Evolutionary conservation across 2,329 filamentous ascomycete genomes (phyloP), one percentile per base, ranked within the genome.

Genomic region (Catunica adiposa): DNA sequence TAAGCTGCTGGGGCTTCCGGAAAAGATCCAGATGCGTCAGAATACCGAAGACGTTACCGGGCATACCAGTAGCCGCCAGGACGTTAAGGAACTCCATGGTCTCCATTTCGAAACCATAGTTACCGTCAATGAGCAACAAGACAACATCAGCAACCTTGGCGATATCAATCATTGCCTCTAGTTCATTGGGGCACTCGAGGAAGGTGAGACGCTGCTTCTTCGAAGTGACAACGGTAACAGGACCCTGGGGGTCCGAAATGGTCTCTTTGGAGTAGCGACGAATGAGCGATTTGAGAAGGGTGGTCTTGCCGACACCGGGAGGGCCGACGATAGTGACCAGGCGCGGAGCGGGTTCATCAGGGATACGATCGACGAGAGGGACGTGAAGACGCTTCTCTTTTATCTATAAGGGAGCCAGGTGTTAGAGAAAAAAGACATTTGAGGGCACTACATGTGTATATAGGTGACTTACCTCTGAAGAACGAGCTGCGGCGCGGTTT

Each of bases 61-160:
- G 92, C 90, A 98, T 97, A 68, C 92, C 92, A 29, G 86, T 94
- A 1, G 88, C 81, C n/a, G 86, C 84, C 53, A 98, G 74, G 17
- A 96, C 83, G 63, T 96, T 97, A 65, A 98, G 73, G 60, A 98
- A 98, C 70, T 98, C 92, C 92, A 98, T 98, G 0, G 92, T 98
- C 75, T 98, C 92, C 92, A 98, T 98, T 71, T 98, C 92, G 66
- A 98, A 98, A 14, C 92, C 94, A 64, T 86, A 98, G 70, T 97
- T 97, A 56, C 92, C 94, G 66, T 98, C 92, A 63, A 98, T 98
- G 86, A 98, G 92, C 56, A 98, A 77, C 52, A 98, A 76, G 4
- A 97, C 87, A 63, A 98, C 96, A 67, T 98, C 92, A 17, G 94
- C 92, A 46, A 98, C 86, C 70, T 98, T 98, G 58, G 92, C 87